These are phyloP conservation scores for Panus rudis DNA, from an alignment of 768 basidiomycete species.

Conservation along the genomic window DNA sequence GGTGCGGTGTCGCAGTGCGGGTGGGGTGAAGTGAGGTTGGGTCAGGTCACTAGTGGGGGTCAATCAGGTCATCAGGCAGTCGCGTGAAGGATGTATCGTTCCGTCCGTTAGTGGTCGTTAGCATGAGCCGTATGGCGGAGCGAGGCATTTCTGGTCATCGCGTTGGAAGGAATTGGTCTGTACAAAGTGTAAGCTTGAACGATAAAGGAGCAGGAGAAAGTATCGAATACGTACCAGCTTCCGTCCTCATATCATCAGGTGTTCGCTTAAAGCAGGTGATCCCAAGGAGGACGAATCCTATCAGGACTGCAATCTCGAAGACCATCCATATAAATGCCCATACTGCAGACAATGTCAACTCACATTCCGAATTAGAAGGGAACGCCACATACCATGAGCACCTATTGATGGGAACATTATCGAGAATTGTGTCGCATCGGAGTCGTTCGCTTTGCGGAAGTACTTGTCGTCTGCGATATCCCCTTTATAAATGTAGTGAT, in stretches of 20 bases:
- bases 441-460: constrained; percentile 91
- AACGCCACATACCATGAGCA: constrained; percentile 53
- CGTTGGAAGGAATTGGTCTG: neutral
- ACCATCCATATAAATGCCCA: constrained; percentile 86
- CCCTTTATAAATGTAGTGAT: constrained; percentile 41
- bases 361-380: neutral
- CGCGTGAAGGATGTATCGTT: neutral
- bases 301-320: constrained; percentile 68
- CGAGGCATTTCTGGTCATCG: neutral
- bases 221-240: constrained; percentile 53
- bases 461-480: constrained; percentile 92
- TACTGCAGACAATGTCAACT: constrained; percentile 33
- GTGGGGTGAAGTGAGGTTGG: too few species aligned
- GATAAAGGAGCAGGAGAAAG: neutral
- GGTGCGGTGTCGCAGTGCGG: neutral
- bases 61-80: too few species aligned
- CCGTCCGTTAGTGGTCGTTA: neutral
- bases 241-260: constrained; percentile 52
- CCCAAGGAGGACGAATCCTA: constrained; percentile 75
- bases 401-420: constrained; percentile 64
- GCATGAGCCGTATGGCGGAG: too few species aligned
- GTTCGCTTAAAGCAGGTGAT: constrained; percentile 76
- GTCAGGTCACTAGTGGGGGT: too few species aligned
- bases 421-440: constrained; percentile 85
- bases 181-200: constrained; percentile 4